phyloP scores from a whole-genome alignment of 2,329 filamentous ascomycete genomes.

The Dothistroma pini region DNA sequence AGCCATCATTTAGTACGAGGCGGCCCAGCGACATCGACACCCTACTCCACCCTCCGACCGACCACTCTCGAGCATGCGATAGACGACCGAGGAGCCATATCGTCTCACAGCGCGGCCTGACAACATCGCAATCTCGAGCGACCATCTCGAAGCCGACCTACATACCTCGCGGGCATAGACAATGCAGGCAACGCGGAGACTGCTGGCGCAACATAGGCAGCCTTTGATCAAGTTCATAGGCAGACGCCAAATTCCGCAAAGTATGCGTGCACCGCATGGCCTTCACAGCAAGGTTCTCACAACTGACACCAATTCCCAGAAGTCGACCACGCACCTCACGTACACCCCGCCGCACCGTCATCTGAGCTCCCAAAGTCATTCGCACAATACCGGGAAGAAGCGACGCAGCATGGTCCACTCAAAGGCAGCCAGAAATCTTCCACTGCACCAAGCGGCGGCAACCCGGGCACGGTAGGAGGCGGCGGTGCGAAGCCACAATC shows the following conservation, averaged over 20 bases:
- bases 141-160: not conserved
- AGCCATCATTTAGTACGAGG: not conserved
- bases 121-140: not conserved
- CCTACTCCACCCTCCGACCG: not conserved
- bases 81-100: not conserved
- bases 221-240: constrained; percentile 52
- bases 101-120: not conserved
- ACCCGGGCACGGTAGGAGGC: constrained; percentile 9
- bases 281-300: constrained; percentile 18
- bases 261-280: constrained; percentile 32
- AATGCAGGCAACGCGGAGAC: constrained; percentile 46
- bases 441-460: constrained; percentile 11
- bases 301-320: constrained; percentile 47
- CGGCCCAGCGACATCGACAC: not conserved
- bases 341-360: constrained; percentile 68
- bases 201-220: constrained; percentile 45
- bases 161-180: constrained; percentile 13
- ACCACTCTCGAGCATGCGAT: not conserved
- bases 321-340: constrained; percentile 68
- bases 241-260: constrained; percentile 44
- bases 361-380: constrained; percentile 65
- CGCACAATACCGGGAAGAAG: constrained; percentile 72
- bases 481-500: constrained; percentile 3
- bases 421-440: constrained; percentile 26
- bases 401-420: constrained; percentile 73